Evolutionary conservation across 176 grass and related monocot species (phyloP).

Genomic region (Pontederia crassipes): DNA sequence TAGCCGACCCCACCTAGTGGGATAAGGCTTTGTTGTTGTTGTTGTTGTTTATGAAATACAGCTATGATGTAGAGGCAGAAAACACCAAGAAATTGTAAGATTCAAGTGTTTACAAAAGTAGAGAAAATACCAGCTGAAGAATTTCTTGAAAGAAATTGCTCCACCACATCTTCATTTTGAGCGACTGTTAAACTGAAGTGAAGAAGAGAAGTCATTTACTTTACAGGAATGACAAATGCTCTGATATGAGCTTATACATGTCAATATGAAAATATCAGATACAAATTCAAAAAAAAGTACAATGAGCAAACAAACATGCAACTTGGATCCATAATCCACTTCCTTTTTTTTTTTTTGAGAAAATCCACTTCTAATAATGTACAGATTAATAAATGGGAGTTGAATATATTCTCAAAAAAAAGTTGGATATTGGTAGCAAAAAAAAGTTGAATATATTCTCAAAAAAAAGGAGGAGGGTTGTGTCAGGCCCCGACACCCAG

Average conservation of each 20-base stretch:
- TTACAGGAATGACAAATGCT: background rate
- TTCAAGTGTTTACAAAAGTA: slow-evolving; percentile 6
- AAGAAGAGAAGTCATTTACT: slow-evolving; percentile 4
- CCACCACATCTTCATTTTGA: slow-evolving; percentile 88
- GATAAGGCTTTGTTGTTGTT: no score
- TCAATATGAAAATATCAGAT: slow-evolving; percentile 2
- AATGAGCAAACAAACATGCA: background rate
- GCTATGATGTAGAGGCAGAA: background rate
- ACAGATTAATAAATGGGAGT: no score
- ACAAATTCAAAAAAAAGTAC: background rate
- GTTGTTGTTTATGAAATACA: background rate
- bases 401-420: no score
- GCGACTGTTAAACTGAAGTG: slow-evolving; percentile 56
- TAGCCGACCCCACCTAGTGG: no score
- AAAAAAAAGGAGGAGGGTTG: no score
- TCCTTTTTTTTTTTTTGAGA: no score
- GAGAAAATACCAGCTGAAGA: slow-evolving; percentile 66
- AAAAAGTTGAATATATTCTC: no score
- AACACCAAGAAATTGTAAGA: slow-evolving; percentile 2
- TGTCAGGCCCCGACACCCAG: no score
- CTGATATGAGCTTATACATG: background rate
- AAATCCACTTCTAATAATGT: no score
- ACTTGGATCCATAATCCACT: no score
- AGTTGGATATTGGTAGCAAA: no score
- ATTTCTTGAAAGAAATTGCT: slow-evolving; percentile 55